Evolutionary conservation across 139 green algal genomes (phyloP).

Genomic region (Chlorella sp.): DNA sequence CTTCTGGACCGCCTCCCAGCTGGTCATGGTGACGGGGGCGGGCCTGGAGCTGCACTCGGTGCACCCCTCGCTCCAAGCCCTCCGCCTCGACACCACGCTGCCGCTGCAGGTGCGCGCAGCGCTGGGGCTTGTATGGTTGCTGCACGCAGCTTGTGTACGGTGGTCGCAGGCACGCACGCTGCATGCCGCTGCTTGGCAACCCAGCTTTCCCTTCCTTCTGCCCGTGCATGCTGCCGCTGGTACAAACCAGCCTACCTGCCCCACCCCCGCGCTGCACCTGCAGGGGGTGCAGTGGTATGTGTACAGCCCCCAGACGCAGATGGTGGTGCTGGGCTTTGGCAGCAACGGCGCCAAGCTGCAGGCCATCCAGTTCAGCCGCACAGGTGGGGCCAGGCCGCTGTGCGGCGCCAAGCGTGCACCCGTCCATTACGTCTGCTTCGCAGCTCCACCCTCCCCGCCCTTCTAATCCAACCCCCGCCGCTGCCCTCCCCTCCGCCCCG

Average conservation of each 20-base stretch:
- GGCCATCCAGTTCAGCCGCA: conserved; percentile 33
- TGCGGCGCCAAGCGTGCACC: no score
- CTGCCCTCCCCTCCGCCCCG: no score
- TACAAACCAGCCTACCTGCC: neutral
- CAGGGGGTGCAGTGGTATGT: conserved; percentile 33
- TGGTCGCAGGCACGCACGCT: no score
- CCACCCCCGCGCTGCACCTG: neutral
- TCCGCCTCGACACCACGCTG: neutral
- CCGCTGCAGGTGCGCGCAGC: conserved; percentile 4
- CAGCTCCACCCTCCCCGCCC: no score
- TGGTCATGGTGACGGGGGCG: conserved; percentile 36
- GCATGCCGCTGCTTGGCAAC: neutral
- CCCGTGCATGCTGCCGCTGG: neutral
- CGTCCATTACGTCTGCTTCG: no score
- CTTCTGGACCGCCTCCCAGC: conserved; percentile 40
- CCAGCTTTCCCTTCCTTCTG: neutral
- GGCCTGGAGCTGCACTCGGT: conserved; percentile 34
- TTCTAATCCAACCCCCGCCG: no score
- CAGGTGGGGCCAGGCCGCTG: no score
- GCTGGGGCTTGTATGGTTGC: no score
- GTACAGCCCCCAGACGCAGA: conserved; percentile 14
- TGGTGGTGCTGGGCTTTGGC: conserved; percentile 33
- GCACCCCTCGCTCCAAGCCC: conserved; percentile 21
- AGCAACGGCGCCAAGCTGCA: conserved; percentile 30
- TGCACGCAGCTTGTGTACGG: no score